Conservation (phyloP, 495 filamentous ascomycete species). For the Aspergillus sclerotioniger region DNA sequence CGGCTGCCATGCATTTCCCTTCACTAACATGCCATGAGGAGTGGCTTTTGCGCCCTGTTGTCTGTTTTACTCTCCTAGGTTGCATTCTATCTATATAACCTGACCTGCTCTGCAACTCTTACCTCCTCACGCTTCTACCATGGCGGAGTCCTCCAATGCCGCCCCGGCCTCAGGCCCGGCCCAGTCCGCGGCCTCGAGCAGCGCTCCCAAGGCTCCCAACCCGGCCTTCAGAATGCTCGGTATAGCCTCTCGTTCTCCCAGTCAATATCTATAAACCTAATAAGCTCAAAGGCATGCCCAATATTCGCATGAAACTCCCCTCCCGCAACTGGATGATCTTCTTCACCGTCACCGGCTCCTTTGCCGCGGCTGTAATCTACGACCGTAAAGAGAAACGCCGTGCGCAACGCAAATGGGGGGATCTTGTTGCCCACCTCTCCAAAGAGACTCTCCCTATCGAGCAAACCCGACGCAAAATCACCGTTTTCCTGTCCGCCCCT, state of each 20-base stretch:
- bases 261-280: neutral
- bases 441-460: slow-evolving; percentile 69
- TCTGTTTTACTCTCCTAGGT: neutral
- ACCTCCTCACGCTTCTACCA: slow-evolving; percentile 11
- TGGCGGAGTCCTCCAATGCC: slow-evolving; percentile 39
- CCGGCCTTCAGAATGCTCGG: slow-evolving; percentile 75
- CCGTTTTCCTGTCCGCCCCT: slow-evolving; percentile 79
- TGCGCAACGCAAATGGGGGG: slow-evolving; percentile 80
- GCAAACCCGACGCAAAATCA: slow-evolving; percentile 78
- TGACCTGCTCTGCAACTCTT: neutral
- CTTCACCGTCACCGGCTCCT: slow-evolving; percentile 70
- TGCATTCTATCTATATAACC: neutral
- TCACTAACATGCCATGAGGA: neutral
- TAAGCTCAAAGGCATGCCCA: slow-evolving; percentile 59
- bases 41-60: neutral
- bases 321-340: slow-evolving; percentile 99
- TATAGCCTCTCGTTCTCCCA: slow-evolving; percentile 13
- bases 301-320: slow-evolving; percentile 77
- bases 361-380: slow-evolving; percentile 77
- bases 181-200: slow-evolving; percentile 32
- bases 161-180: slow-evolving; percentile 28
- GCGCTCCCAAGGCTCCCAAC: slow-evolving; percentile 54
- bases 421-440: slow-evolving; percentile 81
- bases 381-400: slow-evolving; percentile 86
- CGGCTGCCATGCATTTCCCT: neutral